A percentile compares a stretch with the other conserved stretches of the same genome.
phyloP scores from a whole-genome alignment of 2,329 filamentous ascomycete genomes.

The Xylaria sp. region DNA sequence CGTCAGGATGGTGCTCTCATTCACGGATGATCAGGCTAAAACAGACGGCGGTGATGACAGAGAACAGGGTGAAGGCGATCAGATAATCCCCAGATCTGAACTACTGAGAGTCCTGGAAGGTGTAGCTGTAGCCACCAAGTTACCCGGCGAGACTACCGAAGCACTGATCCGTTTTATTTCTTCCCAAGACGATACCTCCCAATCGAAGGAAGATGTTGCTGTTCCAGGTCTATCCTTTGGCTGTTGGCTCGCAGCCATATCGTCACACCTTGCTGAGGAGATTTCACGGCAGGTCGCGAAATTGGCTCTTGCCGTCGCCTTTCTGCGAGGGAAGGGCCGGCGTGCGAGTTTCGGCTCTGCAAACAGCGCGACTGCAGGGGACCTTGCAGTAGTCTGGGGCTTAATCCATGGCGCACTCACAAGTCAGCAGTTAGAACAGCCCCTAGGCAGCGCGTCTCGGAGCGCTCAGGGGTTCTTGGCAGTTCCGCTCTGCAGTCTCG shows the following conservation, averaged over 20 bases:
- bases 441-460: constrained; percentile 19
- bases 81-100: neutral
- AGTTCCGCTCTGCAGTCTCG: constrained; percentile 40
- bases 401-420: neutral
- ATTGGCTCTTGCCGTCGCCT: neutral
- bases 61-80: too few species aligned
- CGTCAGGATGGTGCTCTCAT: neutral
- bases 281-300: neutral
- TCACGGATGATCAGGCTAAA: too few species aligned
- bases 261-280: neutral
- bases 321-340: neutral
- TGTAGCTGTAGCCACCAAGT: neutral
- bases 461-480: constrained; percentile 41
- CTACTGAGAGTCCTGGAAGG: neutral
- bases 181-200: neutral
- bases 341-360: neutral
- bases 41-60: too few species aligned
- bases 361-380: neutral
- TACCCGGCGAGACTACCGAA: neutral
- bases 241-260: neutral
- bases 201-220: neutral
- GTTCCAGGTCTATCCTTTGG: neutral
- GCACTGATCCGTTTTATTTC: neutral
- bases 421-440: neutral
- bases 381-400: neutral